phyloP scores from a whole-genome alignment of 805 yeast species.

The Starmerella geochares region DNA sequence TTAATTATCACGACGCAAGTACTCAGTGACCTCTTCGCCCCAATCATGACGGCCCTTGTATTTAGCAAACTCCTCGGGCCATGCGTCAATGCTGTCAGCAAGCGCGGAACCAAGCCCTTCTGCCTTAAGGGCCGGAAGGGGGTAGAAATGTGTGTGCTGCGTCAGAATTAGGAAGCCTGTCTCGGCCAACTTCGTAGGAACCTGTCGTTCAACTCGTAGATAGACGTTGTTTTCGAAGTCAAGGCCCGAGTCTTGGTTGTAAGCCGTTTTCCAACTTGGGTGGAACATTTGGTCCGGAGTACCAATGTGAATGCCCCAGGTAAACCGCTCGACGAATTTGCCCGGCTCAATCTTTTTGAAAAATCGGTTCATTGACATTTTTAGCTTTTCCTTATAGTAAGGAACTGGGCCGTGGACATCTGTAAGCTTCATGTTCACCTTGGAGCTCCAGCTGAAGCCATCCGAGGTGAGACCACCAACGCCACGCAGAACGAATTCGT shows the following conservation, averaged over 20 bases:
- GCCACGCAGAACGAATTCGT: slow-evolving; percentile 43
- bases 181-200: slow-evolving; percentile 43
- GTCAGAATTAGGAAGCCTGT: slow-evolving; percentile 41
- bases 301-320: slow-evolving; percentile 54
- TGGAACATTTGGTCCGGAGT: slow-evolving; percentile 36
- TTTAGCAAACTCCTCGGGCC: slow-evolving; percentile 16
- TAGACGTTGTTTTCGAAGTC: slow-evolving; percentile 37
- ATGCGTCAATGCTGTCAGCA: slow-evolving; percentile 48
- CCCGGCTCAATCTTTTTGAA: slow-evolving; percentile 47
- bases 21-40: slow-evolving; percentile 16
- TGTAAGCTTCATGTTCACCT: slow-evolving; percentile 47
- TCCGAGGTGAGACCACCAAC: slow-evolving; percentile 57
- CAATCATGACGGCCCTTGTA: slow-evolving; percentile 20
- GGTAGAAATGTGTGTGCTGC: slow-evolving; percentile 47
- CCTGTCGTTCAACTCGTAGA: slow-evolving; percentile 51
- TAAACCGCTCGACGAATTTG: slow-evolving; percentile 50
- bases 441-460: slow-evolving; percentile 56
- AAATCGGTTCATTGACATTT: slow-evolving; percentile 56
- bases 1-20: slow-evolving; percentile 11
- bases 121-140: slow-evolving; percentile 39
- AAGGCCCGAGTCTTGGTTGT: slow-evolving; percentile 25
- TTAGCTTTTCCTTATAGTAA: slow-evolving; percentile 45
- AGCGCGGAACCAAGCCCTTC: slow-evolving; percentile 43
- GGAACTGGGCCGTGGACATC: slow-evolving; percentile 67
- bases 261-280: slow-evolving; percentile 36